Conservation (phyloP, 768 basidiomycete genomes). For the Coprinopsis strossmayeri region DNA sequence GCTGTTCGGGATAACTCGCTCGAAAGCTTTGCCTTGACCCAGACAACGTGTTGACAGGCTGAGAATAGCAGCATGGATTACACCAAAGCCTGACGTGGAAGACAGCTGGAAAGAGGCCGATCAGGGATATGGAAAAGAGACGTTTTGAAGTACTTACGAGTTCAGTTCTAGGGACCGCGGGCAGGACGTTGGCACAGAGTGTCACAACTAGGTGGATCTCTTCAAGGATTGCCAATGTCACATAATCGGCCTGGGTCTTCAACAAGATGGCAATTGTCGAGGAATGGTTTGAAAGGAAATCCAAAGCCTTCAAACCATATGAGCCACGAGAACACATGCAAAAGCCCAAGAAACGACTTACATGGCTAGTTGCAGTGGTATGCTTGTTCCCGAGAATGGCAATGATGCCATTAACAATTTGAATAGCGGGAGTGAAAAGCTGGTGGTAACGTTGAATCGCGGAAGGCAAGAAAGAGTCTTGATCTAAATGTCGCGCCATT, state of each 20-base stretch:
- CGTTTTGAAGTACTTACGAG: conserved; percentile 45
- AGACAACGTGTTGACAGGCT: conserved; percentile 69
- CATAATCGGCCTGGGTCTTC: conserved; percentile 60
- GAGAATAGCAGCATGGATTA: conserved; percentile 75
- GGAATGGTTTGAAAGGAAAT: conserved; percentile 77
- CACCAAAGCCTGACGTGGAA: conserved; percentile 77
- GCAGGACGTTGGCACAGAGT: conserved; percentile 61
- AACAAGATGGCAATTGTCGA: conserved; percentile 81
- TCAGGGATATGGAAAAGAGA: background rate
- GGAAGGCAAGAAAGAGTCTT: conserved; percentile 81
- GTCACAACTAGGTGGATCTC: conserved; percentile 77
- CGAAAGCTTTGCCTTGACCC: conserved; percentile 50
- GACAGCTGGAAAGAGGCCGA: conserved; percentile 30
- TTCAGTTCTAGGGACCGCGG: conserved; percentile 69
- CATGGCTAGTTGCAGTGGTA: conserved; percentile 63
- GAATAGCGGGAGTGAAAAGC: conserved; percentile 78
- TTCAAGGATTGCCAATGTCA: conserved; percentile 62
- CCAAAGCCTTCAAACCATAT: conserved; percentile 47
- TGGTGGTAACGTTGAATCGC: conserved; percentile 90
- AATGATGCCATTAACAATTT: conserved; percentile 71
- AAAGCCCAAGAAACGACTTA: conserved; percentile 19
- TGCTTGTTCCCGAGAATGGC: conserved; percentile 72
- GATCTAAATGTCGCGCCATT: conserved; percentile 50
- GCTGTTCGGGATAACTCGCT: conserved; percentile 53
- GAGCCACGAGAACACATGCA: background rate